These are phyloP conservation scores for Claviceps capensis DNA, from an alignment of 2,329 filamentous ascomycete genomes.

Conservation along the genomic window DNA sequence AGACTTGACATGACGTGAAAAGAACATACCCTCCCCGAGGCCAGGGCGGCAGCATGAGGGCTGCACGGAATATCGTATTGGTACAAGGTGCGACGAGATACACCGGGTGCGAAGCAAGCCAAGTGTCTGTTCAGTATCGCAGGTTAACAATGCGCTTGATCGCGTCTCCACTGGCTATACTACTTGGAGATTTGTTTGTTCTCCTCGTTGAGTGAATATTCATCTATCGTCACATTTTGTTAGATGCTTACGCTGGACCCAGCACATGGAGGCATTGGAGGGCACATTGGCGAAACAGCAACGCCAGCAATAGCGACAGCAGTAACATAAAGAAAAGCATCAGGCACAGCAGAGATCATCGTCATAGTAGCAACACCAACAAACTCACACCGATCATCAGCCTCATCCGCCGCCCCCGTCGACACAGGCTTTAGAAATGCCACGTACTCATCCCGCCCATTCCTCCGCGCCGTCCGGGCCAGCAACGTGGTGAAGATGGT, in stretches of 20 bases:
- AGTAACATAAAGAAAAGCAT: no score
- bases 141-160: background rate
- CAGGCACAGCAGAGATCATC: no score
- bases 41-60: constrained; percentile 57
- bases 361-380: background rate
- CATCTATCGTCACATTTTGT: background rate
- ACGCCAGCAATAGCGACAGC: no score
- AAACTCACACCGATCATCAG: constrained; percentile 50
- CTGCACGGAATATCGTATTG: constrained; percentile 65
- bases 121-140: constrained; percentile 41
- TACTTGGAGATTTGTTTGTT: no score
- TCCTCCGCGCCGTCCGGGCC: constrained; percentile 43
- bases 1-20: background rate
- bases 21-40: constrained; percentile 26
- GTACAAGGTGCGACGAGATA: constrained; percentile 42
- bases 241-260: background rate
- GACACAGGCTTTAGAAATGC: constrained; percentile 72
- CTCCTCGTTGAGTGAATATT: no score
- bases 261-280: background rate
- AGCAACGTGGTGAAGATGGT: constrained; percentile 66
- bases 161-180: background rate
- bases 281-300: background rate
- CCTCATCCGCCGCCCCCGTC: constrained; percentile 55
- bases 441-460: constrained; percentile 32
- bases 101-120: constrained; percentile 38